A percentile compares a stretch with the other conserved stretches of the same genome.
phyloP scores from a whole-genome alignment of 768 basidiomycete species.

The Boletus sp. region DNA sequence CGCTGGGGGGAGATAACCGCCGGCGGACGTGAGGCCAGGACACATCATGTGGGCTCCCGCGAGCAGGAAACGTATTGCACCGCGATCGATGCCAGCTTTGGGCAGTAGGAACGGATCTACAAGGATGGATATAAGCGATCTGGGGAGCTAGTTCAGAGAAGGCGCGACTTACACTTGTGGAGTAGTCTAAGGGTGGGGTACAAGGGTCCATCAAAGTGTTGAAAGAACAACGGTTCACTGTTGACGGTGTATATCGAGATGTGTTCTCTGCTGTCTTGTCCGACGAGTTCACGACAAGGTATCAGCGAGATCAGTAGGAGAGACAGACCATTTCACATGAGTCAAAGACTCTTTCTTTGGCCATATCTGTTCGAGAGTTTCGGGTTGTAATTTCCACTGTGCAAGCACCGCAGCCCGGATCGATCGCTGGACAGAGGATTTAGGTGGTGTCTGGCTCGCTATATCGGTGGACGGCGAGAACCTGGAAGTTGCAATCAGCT shows the following conservation, averaged over 20 bases:
- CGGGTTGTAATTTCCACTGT: conserved; percentile 80
- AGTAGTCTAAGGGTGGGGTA: conserved; percentile 86
- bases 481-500: conserved; percentile 37
- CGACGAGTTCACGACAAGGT: conserved; percentile 15
- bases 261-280: conserved; percentile 80
- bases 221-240: conserved; percentile 88
- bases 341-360: conserved; percentile 96
- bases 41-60: conserved; percentile 97
- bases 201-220: conserved; percentile 93
- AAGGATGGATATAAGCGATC: not conserved
- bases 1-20: conserved; percentile 80
- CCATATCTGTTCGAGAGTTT: conserved; percentile 90
- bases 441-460: conserved; percentile 85
- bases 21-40: conserved; percentile 91
- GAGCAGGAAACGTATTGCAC: conserved; percentile 96
- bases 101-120: conserved; percentile 91
- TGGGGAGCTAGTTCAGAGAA: not conserved
- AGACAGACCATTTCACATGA: conserved; percentile 80
- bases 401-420: conserved; percentile 78
- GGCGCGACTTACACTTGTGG: conserved; percentile 75
- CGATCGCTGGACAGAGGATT: conserved; percentile 88
- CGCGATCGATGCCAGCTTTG: conserved; percentile 87
- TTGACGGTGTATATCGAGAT: conserved; percentile 90
- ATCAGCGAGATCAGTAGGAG: conserved; percentile 8
- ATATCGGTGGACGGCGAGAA: conserved; percentile 79